phyloP scores from a whole-genome alignment of 371 early-diverging fungal genomes.

The Zancudomyces culisetae region DNA sequence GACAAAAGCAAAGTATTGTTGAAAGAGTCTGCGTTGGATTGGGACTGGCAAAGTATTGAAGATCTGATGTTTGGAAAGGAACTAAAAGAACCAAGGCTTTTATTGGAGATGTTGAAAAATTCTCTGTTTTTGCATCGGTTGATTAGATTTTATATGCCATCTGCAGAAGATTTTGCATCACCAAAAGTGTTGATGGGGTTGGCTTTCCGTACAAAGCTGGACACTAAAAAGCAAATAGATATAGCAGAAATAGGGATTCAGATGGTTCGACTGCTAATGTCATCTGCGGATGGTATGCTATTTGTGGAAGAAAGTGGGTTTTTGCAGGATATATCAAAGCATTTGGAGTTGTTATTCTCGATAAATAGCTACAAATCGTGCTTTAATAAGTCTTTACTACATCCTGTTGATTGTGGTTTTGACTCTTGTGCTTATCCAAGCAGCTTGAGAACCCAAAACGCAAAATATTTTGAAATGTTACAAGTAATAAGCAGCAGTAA shows the following conservation, averaged over 20 bases:
- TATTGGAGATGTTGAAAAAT: conserved; percentile 8
- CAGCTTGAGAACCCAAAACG: conserved; percentile 21
- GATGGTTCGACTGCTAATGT: conserved; percentile 19
- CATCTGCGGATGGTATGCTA: conserved; percentile 21
- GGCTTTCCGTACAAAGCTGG: conserved; percentile 8
- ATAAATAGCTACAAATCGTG: conserved; percentile 18
- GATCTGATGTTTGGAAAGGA: conserved; percentile 8
- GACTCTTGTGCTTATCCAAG: no score
- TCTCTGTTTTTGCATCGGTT: conserved; percentile 14
- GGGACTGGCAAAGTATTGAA: conserved; percentile 20
- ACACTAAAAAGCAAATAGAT: conserved; percentile 13
- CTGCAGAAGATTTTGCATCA: conserved; percentile 20
- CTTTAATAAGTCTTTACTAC: conserved; percentile 17
- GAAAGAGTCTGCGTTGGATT: conserved; percentile 11
- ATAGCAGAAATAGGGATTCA: conserved; percentile 21
- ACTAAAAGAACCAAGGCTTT: conserved; percentile 5
- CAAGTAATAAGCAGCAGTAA: conserved; percentile 13
- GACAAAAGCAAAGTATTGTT: neutral
- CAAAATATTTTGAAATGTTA: conserved; percentile 23
- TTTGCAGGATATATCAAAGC: conserved; percentile 17
- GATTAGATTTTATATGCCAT: conserved; percentile 18
- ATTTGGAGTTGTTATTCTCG: conserved; percentile 8
- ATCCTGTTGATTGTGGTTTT: no score
- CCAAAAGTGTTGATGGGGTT: no score
- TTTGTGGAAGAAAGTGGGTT: conserved; percentile 21